These are phyloP conservation scores for Podaxis carcinomalis DNA, from an alignment of 768 basidiomycete genomes.

Conservation along the genomic window DNA sequence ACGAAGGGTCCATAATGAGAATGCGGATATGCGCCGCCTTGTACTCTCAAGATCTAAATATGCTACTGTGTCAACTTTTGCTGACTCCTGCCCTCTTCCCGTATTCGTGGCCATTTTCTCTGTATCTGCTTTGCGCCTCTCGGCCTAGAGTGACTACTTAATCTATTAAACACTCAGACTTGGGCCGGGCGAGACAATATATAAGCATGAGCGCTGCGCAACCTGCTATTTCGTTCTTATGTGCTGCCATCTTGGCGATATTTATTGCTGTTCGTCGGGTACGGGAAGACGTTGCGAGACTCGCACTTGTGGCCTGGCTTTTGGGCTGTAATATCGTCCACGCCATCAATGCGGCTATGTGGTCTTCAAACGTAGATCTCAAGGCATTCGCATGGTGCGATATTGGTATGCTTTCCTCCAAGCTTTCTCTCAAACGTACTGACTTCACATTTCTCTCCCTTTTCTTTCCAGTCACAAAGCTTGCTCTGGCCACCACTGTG, in stretches of 20 bases:
- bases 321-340: constrained; percentile 42
- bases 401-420: constrained; percentile 39
- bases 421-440: not conserved
- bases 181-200: not conserved
- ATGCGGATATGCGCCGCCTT: not conserved
- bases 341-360: constrained; percentile 57
- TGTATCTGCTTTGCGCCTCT: not conserved
- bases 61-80: not conserved
- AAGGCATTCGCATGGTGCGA: constrained; percentile 69
- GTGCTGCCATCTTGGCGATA: constrained; percentile 32
- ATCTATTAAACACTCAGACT: not conserved
- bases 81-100: not conserved
- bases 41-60: not conserved
- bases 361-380: constrained; percentile 48
- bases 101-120: not conserved
- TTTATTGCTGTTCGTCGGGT: constrained; percentile 42
- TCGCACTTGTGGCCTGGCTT: constrained; percentile 52
- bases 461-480: constrained; percentile 42
- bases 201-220: constrained; percentile 30
- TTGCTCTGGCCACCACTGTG: constrained; percentile 46
- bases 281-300: constrained; percentile 39
- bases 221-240: constrained; percentile 40
- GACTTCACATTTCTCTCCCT: not conserved
- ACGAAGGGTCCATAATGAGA: not conserved
- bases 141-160: not conserved